A percentile compares a stretch with the other conserved stretches of the same genome.
Evolutionary conservation across 805 yeast genomes (phyloP).

Genomic region (Saturnispora galanensis): DNA sequence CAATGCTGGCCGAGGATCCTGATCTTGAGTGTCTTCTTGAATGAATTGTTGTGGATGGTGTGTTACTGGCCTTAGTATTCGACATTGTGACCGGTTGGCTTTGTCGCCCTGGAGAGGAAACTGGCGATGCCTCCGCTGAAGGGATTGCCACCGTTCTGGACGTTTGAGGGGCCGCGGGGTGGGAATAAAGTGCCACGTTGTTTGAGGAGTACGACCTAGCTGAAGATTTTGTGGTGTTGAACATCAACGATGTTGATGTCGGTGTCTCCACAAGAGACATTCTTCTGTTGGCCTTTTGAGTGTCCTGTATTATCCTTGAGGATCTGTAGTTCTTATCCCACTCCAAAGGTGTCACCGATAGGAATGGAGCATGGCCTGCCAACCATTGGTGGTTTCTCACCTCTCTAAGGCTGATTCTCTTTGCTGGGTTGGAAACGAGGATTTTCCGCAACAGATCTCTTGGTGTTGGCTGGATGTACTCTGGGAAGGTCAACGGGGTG

Average conservation of each 20-base stretch:
- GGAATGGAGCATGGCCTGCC: constrained; percentile 68
- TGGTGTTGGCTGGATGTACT: constrained; percentile 81
- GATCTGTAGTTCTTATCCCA: constrained; percentile 66
- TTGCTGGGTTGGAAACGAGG: constrained; percentile 74
- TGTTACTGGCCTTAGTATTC: not conserved
- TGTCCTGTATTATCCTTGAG: constrained; percentile 21
- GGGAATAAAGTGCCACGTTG: constrained; percentile 34
- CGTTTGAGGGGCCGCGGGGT: constrained; percentile 61
- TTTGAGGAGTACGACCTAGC: constrained; percentile 31
- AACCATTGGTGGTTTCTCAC: constrained; percentile 84
- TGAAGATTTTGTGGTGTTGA: constrained; percentile 20
- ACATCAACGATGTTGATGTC: constrained; percentile 31
- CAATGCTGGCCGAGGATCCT: constrained; percentile 52
- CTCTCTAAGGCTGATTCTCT: constrained; percentile 57
- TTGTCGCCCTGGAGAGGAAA: constrained; percentile 19
- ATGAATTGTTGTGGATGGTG: not conserved
- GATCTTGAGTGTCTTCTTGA: constrained; percentile 14
- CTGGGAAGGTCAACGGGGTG: constrained; percentile 92
- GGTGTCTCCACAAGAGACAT: constrained; percentile 37
- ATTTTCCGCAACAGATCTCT: constrained; percentile 82
- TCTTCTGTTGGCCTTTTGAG: constrained; percentile 27
- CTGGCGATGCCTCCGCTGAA: constrained; percentile 20
- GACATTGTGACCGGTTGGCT: constrained; percentile 1
- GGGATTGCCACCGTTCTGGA: constrained; percentile 32
- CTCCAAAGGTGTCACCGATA: constrained; percentile 77